A percentile compares a stretch with the other conserved stretches of the same genome.
Evolutionary conservation across 140 eudicot species (phyloP).

Genomic region (Oenanthe javanica): DNA sequence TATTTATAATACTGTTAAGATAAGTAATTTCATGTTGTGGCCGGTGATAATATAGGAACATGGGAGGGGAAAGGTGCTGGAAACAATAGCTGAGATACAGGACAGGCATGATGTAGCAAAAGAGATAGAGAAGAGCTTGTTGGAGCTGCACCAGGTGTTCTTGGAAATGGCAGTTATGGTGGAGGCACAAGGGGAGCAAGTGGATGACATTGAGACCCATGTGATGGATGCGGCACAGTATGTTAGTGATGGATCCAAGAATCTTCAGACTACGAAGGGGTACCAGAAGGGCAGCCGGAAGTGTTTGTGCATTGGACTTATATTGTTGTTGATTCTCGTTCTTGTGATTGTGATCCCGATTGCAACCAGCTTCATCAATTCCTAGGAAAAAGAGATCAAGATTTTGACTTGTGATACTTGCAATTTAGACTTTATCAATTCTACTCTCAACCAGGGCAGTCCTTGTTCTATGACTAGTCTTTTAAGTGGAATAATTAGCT

Average conservation of each 20-base stretch:
- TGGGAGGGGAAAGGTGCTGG: constrained; percentile 1
- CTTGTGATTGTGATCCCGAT: constrained; percentile 63
- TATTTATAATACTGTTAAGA: background rate
- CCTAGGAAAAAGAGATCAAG: constrained; percentile 18
- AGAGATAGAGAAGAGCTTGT: constrained; percentile 70
- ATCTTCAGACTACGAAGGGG: constrained; percentile 60
- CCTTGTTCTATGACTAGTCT: too few species aligned
- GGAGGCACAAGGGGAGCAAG: too few species aligned
- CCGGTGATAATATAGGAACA: background rate
- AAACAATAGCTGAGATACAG: constrained; percentile 48
- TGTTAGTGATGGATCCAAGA: constrained; percentile 11
- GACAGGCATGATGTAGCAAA: constrained; percentile 88
- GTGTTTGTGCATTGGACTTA: constrained; percentile 75
- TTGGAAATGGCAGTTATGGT: constrained; percentile 87
- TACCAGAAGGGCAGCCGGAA: constrained; percentile 61
- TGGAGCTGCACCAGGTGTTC: constrained; percentile 94
- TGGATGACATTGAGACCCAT: too few species aligned
- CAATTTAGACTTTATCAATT: background rate
- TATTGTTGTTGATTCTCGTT: constrained; percentile 55
- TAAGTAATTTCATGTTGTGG: background rate
- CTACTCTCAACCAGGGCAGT: too few species aligned
- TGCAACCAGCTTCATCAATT: constrained; percentile 44
- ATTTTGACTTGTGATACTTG: background rate
- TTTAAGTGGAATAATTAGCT: too few species aligned
- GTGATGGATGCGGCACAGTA: too few species aligned